Evolutionary conservation across 2,329 filamentous ascomycete species (phyloP), one percentile per base, ranked within the genome.

Genomic region (Ilyonectria mors-panacis): DNA sequence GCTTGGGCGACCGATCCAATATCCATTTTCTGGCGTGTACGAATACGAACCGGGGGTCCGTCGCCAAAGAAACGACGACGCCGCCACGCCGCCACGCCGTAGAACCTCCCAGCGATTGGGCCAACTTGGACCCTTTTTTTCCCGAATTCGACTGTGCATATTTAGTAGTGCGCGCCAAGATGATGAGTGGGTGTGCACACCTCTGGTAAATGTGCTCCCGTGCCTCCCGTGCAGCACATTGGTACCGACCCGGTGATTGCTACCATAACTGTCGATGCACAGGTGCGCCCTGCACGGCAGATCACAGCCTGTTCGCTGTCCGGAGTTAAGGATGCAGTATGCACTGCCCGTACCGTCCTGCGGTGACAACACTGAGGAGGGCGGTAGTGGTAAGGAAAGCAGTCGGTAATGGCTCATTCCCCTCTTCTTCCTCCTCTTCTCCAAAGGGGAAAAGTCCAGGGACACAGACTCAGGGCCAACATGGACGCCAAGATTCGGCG

Each of bases 11-110:
- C 21, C 45, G 19, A 19, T 21, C 28, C 57, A 26, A n/a, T 10
- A 21, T 28, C 35, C 8, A 17, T 53, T 10, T 21, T 44, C 23
- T 26, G 10, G 35, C 71, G 62, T 67, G 74, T 67, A 70, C 73
- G 73, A 74, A 75, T 70, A 75, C 73, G 73, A 73, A 69, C 51
- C 66, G 56, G 58, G n/a, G 53, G 51, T 19, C 26, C 17, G 30
- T 47, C 44, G 23, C 51, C 26, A 23, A 64, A 53, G 23, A 54
- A 39, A 47, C 48, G 10, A 35, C 12, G 13, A 56, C 45, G 35
- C 57, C 30, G 30, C 54, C 35, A 28, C 28, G 50, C 50, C 50
- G 42, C 50, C 35, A 28, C 28, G 50, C 50, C 50, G 42, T 44
- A 35, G 26, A 55, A 37, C 19, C 53, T 28, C 10, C 50, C n/a